Evolutionary conservation across 441 rosid species (phyloP).

Genomic region (Adansonia madagascariensis): DNA sequence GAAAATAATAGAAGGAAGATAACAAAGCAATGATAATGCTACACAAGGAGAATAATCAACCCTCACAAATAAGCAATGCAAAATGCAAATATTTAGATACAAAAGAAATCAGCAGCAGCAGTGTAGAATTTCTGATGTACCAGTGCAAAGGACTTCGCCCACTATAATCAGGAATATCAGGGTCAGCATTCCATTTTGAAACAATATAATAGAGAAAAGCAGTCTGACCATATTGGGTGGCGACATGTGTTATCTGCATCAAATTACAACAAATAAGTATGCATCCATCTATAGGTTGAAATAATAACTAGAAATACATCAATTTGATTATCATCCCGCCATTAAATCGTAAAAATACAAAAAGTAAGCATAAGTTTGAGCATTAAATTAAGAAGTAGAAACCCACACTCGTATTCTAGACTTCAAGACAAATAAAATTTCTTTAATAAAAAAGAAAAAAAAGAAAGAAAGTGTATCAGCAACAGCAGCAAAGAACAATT

Average conservation of each 20-base stretch:
- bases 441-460: not conserved
- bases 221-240: conserved; percentile 97
- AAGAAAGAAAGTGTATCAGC: not conserved
- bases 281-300: conserved; percentile 27
- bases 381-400: not conserved
- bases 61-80: not conserved
- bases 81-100: not conserved
- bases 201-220: conserved; percentile 85
- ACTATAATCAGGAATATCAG: conserved; percentile 89
- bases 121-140: conserved; percentile 45
- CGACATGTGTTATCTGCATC: conserved; percentile 86
- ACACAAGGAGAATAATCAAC: too few species aligned
- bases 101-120: too few species aligned
- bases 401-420: not conserved
- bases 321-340: not conserved
- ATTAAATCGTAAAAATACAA: conserved; percentile 10
- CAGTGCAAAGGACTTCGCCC: conserved; percentile 96
- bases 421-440: not conserved
- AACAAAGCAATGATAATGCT: not conserved
- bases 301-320: conserved; percentile 5
- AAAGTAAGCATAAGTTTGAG: not conserved
- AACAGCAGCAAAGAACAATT: not conserved
- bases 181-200: conserved; percentile 95
- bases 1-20: not conserved
- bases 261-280: conserved; percentile 38